phyloP scores from a whole-genome alignment of 192 early-diverging fungal genomes.

The Podila minutissima region DNA sequence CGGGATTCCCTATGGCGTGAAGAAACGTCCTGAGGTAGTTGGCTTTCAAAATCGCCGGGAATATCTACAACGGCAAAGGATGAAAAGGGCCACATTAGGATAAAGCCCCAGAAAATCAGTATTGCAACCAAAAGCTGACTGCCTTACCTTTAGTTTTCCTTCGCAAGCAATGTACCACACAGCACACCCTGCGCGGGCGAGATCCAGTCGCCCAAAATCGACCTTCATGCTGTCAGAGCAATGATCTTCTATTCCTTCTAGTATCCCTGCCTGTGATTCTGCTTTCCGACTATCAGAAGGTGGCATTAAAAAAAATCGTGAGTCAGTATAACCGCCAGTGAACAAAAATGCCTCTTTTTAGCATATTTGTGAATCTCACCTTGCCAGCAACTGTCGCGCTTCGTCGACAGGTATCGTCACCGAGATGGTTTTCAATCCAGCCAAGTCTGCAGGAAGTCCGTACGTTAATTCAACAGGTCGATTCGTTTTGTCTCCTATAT shows the following conservation, averaged over 20 bases:
- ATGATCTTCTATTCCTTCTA: constrained; percentile 37
- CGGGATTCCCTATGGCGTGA: constrained; percentile 8
- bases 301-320: not conserved
- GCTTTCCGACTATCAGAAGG: constrained; percentile 8
- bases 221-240: constrained; percentile 34
- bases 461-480: constrained; percentile 5
- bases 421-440: not conserved
- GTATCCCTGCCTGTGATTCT: constrained; percentile 8
- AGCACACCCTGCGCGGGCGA: constrained; percentile 28
- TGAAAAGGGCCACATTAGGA: not conserved
- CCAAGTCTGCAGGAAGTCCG: not conserved
- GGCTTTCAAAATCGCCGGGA: constrained; percentile 15
- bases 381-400: not conserved
- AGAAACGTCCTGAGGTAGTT: constrained; percentile 17
- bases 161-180: constrained; percentile 46
- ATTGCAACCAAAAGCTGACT: not conserved
- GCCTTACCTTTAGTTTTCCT: constrained; percentile 39
- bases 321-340: not conserved
- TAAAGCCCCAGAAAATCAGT: not conserved
- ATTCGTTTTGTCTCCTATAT: not conserved
- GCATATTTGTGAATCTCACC: not conserved
- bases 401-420: not conserved
- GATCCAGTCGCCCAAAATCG: constrained; percentile 31
- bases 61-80: constrained; percentile 7
- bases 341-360: not conserved